phyloP scores from a whole-genome alignment of 1,284 basidiomycete species.

The Cutaneotrichosporon daszewskae region DNA sequence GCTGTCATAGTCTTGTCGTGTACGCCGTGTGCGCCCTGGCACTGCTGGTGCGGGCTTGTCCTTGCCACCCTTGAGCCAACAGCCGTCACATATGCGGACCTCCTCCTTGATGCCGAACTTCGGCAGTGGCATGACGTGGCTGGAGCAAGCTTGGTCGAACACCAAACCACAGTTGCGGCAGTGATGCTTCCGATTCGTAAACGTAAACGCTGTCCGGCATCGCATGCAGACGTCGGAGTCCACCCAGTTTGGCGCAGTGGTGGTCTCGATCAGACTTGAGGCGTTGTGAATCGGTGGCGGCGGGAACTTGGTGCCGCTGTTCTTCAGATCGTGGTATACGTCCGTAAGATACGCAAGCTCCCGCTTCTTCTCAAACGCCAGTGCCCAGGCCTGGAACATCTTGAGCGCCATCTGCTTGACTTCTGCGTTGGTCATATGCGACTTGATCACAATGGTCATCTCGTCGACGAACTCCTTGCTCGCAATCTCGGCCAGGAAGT shows the following conservation, averaged over 20 bases:
- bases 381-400: constrained; percentile 85
- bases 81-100: constrained; percentile 91
- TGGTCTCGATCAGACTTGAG: constrained; percentile 41
- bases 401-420: constrained; percentile 77
- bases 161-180: constrained; percentile 97
- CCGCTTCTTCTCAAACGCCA: constrained; percentile 77
- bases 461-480: constrained; percentile 92
- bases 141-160: constrained; percentile 90
- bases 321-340: constrained; percentile 69
- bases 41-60: constrained; percentile 33
- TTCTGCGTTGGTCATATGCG: constrained; percentile 61
- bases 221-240: constrained; percentile 92
- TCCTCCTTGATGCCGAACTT: constrained; percentile 91
- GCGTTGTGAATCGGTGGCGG: constrained; percentile 37
- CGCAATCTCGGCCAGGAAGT: constrained; percentile 75
- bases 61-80: constrained; percentile 63
- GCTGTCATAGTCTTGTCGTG: constrained; percentile 60
- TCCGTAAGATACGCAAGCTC: constrained; percentile 69
- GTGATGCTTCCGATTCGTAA: constrained; percentile 97
- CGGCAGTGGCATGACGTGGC: constrained; percentile 75
- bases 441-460: constrained; percentile 38
- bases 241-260: constrained; percentile 80
- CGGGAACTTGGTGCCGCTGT: constrained; percentile 57
- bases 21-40: constrained; percentile 37
- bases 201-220: constrained; percentile 84